Base-by-base conservation (phyloP, 2,329 filamentous ascomycete genomes). In the Cladobotryum mycophilum region DNA sequence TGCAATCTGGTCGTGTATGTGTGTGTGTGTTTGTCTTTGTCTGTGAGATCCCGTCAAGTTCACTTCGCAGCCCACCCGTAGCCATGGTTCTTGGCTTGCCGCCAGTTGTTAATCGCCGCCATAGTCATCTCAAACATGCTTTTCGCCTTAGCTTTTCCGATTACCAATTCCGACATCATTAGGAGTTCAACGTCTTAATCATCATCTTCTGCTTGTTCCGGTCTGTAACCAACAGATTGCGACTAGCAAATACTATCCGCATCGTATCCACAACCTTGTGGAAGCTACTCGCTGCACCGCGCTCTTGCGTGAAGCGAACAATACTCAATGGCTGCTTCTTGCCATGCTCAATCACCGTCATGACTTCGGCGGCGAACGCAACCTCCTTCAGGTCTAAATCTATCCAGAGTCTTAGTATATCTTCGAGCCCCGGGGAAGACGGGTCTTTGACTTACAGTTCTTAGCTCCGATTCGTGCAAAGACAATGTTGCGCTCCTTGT, bases 201-300 rank as follows among this genome's bases (percentile, higher is more conserved):
- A 90, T 89, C 77, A 85, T 86, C 71, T 82, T 85, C 57, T 76
- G 75, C 68, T 84, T 86, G 48, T 69, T 71, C 56, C 77, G 76
- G 61, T 89, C 87, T 36, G 79, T 72, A 22, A 96, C 82, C 30
- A 95, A 70, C 58, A 91, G 71, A 22, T 76, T 76, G 25, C 84
- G 81, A 53, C 74, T 74, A 56, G 75, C 76, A 64, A 95, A 82
- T 14, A 89, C 79, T 17, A 79, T 75, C 57, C 85, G 79, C 59
- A 96, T 76, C 3, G 86, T 86, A 53, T 90, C 86, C 22, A 95
- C 80, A 9, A 96, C 87, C 62, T 82, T 84, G 64, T 89, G 80
- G 71, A 97, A 95, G 59, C 87, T 93, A 60, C 86, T 93, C 36
- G 89, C 90, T 2, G 92, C 91, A n/a, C 92, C 93, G 52, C 85